Evolutionary conservation across 2,329 filamentous ascomycete species (phyloP).

Genomic region (Dactylellina parvicollis): DNA sequence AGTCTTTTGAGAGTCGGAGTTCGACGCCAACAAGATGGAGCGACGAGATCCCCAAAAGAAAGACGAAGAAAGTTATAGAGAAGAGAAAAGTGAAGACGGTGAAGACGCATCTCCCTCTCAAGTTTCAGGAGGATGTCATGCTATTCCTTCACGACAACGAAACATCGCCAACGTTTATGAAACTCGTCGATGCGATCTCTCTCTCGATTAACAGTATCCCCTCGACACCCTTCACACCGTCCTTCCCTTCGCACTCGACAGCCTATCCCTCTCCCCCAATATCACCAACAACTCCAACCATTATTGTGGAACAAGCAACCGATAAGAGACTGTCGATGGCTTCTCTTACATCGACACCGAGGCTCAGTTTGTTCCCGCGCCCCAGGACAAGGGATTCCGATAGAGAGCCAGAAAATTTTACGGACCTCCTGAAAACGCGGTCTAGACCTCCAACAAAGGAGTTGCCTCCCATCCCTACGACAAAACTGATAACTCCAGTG

Average conservation of each 20-base stretch:
- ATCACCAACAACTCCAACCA: conserved; percentile 51
- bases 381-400: conserved; percentile 45
- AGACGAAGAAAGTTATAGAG: conserved; percentile 48
- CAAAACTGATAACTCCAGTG: conserved; percentile 40
- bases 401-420: conserved; percentile 32
- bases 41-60: conserved; percentile 48
- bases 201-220: conserved; percentile 45
- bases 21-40: conserved; percentile 51
- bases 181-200: conserved; percentile 47
- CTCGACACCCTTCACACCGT: conserved; percentile 43
- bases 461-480: conserved; percentile 38
- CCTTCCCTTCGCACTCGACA: conserved; percentile 43
- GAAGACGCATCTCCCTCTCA: conserved; percentile 40
- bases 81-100: conserved; percentile 47
- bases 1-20: conserved; percentile 50
- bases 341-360: conserved; percentile 22
- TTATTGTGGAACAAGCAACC: conserved; percentile 41
- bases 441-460: conserved; percentile 43
- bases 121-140: conserved; percentile 53
- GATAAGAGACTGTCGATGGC: conserved; percentile 41
- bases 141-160: conserved; percentile 44
- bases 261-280: conserved; percentile 52
- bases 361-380: conserved; percentile 51
- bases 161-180: conserved; percentile 48
- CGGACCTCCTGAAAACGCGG: conserved; percentile 40